Percentiles rank a stretch among this genome's conserved stretches.
phyloP scores from a whole-genome alignment of 2,329 filamentous ascomycete species.

The Tolypocladium inflatum region DNA sequence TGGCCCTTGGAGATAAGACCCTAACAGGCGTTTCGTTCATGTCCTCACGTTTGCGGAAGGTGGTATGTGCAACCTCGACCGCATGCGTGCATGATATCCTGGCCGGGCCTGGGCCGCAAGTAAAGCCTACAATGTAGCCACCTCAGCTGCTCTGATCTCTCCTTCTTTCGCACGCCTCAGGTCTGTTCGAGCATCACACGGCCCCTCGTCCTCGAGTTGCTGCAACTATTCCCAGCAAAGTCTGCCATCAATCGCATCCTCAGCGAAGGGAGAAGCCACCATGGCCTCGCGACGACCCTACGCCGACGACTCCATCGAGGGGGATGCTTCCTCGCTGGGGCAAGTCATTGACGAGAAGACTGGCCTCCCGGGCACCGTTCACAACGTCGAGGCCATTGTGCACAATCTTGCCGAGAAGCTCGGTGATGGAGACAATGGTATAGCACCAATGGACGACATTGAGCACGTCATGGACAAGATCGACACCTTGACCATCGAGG shows the following conservation, averaged over 20 bases:
- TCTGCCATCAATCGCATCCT: background rate
- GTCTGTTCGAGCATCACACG: background rate
- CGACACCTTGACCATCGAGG: slow-evolving; percentile 9
- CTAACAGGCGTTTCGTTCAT: background rate
- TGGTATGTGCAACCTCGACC: background rate
- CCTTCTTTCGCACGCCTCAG: background rate
- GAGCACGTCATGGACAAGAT: slow-evolving; percentile 14
- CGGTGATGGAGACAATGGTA: slow-evolving; percentile 7
- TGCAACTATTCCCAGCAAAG: background rate
- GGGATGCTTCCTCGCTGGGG: background rate
- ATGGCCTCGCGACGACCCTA: background rate
- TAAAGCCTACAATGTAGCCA: background rate
- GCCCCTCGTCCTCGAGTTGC: background rate
- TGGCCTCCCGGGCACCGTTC: background rate
- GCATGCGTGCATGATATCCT: background rate
- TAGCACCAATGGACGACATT: slow-evolving; percentile 13
- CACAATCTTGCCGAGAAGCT: slow-evolving; percentile 7
- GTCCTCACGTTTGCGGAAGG: background rate
- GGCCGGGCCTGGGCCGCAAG: background rate
- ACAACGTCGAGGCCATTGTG: slow-evolving; percentile 1
- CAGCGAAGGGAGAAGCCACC: background rate
- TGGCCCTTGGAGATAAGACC: background rate
- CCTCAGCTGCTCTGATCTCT: background rate
- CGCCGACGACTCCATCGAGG: background rate
- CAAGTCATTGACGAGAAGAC: background rate